Evolutionary conservation across 768 basidiomycete genomes (phyloP).

Genomic region (Xerocomus potaroensis): DNA sequence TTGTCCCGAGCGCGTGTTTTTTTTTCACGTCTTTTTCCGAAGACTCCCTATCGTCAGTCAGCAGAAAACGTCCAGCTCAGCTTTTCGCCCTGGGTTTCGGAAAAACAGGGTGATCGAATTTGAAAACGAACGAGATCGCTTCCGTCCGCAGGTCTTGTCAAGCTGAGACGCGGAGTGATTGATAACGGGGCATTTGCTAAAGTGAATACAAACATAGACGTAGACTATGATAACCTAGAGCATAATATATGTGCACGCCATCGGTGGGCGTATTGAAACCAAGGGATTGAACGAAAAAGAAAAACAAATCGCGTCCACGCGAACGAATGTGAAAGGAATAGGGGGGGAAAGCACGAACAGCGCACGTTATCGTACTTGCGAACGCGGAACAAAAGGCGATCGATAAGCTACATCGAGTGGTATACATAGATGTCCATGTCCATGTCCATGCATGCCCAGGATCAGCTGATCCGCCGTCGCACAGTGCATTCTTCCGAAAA

Average conservation of each 20-base stretch:
- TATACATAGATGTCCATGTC: slow-evolving; percentile 9
- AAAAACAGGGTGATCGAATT: not conserved
- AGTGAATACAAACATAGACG: not conserved
- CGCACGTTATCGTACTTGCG: not conserved
- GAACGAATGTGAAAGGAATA: not conserved
- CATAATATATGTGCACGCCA: not conserved
- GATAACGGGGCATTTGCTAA: not conserved
- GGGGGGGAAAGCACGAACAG: not conserved
- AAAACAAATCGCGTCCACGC: not conserved
- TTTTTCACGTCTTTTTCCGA: not conserved
- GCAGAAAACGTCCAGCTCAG: not conserved
- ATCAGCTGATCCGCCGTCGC: not conserved
- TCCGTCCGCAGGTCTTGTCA: not conserved
- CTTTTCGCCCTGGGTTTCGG: not conserved
- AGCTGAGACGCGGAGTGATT: not conserved
- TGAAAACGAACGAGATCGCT: not conserved
- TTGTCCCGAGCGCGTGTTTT: not conserved
- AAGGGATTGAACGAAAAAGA: not conserved
- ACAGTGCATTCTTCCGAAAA: not conserved
- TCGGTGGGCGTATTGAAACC: not conserved
- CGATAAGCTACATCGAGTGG: slow-evolving; percentile 16
- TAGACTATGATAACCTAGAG: not conserved
- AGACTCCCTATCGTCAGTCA: not conserved
- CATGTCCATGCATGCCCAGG: not conserved
- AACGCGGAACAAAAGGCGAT: not conserved